Evolutionary conservation across 495 filamentous ascomycete genomes (phyloP).

Genomic region (Terfezia claveryi): DNA sequence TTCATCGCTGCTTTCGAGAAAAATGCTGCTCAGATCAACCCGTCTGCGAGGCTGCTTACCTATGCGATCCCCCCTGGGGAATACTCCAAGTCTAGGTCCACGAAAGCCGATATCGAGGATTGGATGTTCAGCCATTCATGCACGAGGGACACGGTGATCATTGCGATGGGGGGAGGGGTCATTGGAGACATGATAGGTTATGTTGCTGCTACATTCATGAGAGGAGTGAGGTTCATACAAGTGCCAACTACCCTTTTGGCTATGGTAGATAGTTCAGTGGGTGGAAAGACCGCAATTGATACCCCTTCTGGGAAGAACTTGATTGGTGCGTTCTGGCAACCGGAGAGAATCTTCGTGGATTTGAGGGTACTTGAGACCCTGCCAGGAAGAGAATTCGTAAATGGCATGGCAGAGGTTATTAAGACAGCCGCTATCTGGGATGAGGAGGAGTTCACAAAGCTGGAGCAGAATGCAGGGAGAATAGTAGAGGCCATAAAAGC

Average conservation of each 20-base stretch:
- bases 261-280: slow-evolving; percentile 98
- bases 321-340: slow-evolving; percentile 92
- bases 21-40: slow-evolving; percentile 25
- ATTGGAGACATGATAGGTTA: slow-evolving; percentile 97
- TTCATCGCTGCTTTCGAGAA: slow-evolving; percentile 54
- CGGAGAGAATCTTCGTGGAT: slow-evolving; percentile 80
- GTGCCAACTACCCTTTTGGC: slow-evolving; percentile 84
- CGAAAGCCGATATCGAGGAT: slow-evolving; percentile 88
- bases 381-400: slow-evolving; percentile 83
- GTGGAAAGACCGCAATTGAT: slow-evolving; percentile 95
- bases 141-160: slow-evolving; percentile 81
- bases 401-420: slow-evolving; percentile 96
- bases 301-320: slow-evolving; percentile 93
- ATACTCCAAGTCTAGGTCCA: slow-evolving; percentile 73
- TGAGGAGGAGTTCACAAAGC: slow-evolving; percentile 59
- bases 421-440: slow-evolving; percentile 97
- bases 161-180: slow-evolving; percentile 90
- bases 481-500: slow-evolving; percentile 51
- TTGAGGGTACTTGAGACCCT: slow-evolving; percentile 79
- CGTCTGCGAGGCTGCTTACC: slow-evolving; percentile 50
- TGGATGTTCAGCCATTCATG: slow-evolving; percentile 88
- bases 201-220: slow-evolving; percentile 94
- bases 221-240: slow-evolving; percentile 86
- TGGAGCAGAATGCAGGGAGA: slow-evolving; percentile 56
- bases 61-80: slow-evolving; percentile 82